Conservation (phyloP, 2,329 filamentous ascomycete genomes). For the Paecilomyces sp. region DNA sequence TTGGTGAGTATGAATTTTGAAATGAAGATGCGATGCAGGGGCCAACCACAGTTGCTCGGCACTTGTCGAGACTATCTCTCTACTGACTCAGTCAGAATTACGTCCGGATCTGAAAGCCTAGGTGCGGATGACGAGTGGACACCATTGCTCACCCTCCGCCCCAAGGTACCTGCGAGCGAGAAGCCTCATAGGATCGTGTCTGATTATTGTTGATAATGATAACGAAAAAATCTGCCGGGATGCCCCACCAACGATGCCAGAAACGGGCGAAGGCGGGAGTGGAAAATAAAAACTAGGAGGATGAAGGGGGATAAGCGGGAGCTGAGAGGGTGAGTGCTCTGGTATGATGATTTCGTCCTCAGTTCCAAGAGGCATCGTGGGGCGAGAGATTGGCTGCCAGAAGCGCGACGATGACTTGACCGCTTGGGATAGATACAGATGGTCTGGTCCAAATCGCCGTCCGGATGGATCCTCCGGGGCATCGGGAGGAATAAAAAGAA, state of each 20-base stretch:
- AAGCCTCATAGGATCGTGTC: not conserved
- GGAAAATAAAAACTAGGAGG: not conserved
- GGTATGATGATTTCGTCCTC: not conserved
- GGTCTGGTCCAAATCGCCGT: no score
- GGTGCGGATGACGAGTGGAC: not conserved
- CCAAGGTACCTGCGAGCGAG: not conserved
- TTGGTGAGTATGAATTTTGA: not conserved
- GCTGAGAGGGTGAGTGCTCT: not conserved
- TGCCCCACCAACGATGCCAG: not conserved
- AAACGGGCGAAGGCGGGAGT: not conserved
- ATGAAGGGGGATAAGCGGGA: not conserved
- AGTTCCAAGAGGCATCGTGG: not conserved
- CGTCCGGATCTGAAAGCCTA: not conserved
- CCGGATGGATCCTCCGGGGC: no score
- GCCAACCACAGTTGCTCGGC: not conserved
- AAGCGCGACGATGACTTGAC: not conserved
- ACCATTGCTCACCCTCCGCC: not conserved
- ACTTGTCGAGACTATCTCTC: not conserved
- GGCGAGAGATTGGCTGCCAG: not conserved
- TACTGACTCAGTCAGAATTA: not conserved
- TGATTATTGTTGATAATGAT: not conserved
- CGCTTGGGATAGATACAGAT: not conserved
- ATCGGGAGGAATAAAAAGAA: not conserved
- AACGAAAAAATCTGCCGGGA: conserved; percentile 1
- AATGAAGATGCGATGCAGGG: not conserved